Base-by-base conservation (phyloP, 768 basidiomycete species). In the Lanmaoa rubissima region DNA sequence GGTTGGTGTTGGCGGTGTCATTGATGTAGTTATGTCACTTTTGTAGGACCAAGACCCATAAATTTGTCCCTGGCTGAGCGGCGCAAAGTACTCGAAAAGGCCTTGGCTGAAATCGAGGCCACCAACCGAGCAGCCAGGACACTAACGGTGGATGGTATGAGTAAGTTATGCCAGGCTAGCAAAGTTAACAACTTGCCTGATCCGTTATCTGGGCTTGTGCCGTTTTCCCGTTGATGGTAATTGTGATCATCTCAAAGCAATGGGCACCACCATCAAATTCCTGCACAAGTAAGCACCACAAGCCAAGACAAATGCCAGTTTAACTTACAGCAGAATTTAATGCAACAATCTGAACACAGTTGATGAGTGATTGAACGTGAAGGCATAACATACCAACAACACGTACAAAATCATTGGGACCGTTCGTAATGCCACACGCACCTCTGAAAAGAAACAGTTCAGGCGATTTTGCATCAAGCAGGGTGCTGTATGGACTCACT, bases 31-130 rank as follows among this genome's bases (percentile, higher is more conserved):
- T n/a, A 59, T 57, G 8, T 54, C 65, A 19, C 54, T 67, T 17
- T 72, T 70, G 49, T 70, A 77, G 14, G 51, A 57, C 82, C 83
- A 84, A 4, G 61, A 58, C 2, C 78, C 77, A 26, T 67, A 54
- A 21, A 82, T 51, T 14, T 73, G 67, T 36, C 80, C 81, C 6
- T 60, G 51, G 16, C 43, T 49, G 13, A 67, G 46, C 21, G 69
- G 57, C 1, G 69, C 79, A 53, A 82, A 77, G 61, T 64, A 68
- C 4, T 65, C 5, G 62, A 82, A 83, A n/a, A 85, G 75, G 16
- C 73, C 74, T 1, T 66, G 60, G 8, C 77, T 78, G 19, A 82
- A 61, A 64, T 84, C 83, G 19, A 85, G 73, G 42, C 74, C 77
- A 38, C 73, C 75, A 3, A 38, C 47, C 0, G 64, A 51, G 68